Evolutionary conservation across 768 basidiomycete genomes (phyloP).

Genomic region (Tylopilus rubrobrunneus): DNA sequence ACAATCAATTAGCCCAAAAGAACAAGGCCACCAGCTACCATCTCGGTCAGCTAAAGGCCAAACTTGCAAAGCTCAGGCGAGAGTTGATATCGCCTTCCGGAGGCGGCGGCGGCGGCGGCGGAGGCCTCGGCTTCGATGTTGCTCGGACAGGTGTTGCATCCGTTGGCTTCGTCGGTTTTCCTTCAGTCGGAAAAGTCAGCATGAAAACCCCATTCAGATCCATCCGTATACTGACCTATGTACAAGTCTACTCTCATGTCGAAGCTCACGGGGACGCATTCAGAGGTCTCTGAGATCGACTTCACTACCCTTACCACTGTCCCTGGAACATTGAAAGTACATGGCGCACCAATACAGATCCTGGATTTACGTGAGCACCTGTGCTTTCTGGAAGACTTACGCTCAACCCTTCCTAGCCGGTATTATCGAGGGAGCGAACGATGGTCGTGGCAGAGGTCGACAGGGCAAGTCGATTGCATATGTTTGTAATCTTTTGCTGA

Average conservation of each 20-base stretch:
- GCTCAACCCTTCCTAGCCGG: constrained; percentile 55
- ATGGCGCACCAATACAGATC: constrained; percentile 95
- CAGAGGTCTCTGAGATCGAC: constrained; percentile 93
- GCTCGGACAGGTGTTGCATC: constrained; percentile 97
- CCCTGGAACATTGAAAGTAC: constrained; percentile 90
- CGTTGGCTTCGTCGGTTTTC: constrained; percentile 89
- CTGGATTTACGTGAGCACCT: constrained; percentile 76
- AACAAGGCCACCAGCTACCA: constrained; percentile 97
- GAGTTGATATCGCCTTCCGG: constrained; percentile 81
- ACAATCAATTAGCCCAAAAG: constrained; percentile 69
- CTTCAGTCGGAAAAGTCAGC: constrained; percentile 88
- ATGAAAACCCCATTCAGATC: constrained; percentile 2
- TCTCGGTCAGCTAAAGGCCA: constrained; percentile 95
- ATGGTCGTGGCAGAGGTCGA: constrained; percentile 92
- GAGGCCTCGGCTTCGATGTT: constrained; percentile 94
- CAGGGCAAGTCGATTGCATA: constrained; percentile 55
- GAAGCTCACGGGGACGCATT: constrained; percentile 93
- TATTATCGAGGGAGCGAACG: constrained; percentile 97
- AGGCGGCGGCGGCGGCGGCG: constrained; percentile 83
- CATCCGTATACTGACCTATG: background rate
- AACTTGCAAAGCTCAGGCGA: constrained; percentile 93
- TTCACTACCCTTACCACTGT: constrained; percentile 96
- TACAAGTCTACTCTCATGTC: constrained; percentile 88
- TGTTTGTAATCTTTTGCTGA: constrained; percentile 19
- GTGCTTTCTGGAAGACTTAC: background rate